Base-by-base conservation (phyloP, 78 protist species). In the Dictyostelium citrinum region DNA sequence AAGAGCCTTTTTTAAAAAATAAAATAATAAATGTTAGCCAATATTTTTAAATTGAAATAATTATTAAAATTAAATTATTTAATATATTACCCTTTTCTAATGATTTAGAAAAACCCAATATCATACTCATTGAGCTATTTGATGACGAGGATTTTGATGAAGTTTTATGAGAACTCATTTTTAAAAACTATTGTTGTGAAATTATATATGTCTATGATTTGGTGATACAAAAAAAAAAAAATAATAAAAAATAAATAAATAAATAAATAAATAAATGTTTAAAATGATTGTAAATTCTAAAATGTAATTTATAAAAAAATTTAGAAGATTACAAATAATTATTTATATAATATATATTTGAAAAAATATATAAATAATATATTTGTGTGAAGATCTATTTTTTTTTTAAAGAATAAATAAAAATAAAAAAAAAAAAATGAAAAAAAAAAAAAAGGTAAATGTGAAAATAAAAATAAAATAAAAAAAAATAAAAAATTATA, bases 71-170 rank as follows among this genome's bases (percentile, higher is more conserved):
- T 27, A 22, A 39, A 55, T 37, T 20, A 39, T 80, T 1, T 80
- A 29, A 29, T 61, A 27, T 22, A 0, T 83, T 83, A 83, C 90
- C 82, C 27, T 86, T 74, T 46, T 88, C 93, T 11, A 88, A 27
- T 60, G 93, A 88, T 45, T 78, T 88, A 41, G 84, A 49, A 46
- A 86, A 78, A 27, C 83, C 45, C 11, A 78, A 67, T 10, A 88
- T 58, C 33, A 20, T 68, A 22, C 71, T 64, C 17, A 67, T 60
- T 9, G 86, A 78, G 7, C 55, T 8, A 17, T 84, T 83, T 39
- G 81, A 71, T 17, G 90, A 83, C 1, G 83, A 78, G 1, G 71
- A 37, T 31, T 29, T 78, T 17, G 60, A 29, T 43, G 31, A 33
- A 9, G 41, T 16, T 33, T 70, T 70, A 17, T 27, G 22, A 33